Base-by-base conservation (phyloP, 225 moss, liverwort and hornwort species). In the Sphagnum tenellum region DNA sequence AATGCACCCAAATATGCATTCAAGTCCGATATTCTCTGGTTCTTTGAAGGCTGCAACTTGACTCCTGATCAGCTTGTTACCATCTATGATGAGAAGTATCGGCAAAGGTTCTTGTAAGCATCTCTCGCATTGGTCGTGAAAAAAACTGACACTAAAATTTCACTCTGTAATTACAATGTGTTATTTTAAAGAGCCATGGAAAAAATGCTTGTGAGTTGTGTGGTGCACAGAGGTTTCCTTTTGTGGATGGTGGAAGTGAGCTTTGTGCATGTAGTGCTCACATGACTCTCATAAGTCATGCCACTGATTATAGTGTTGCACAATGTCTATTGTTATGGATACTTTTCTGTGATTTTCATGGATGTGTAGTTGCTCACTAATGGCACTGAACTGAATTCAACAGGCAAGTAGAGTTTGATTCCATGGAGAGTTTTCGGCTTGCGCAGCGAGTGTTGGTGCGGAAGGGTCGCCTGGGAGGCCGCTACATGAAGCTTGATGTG, bases 401-500 rank as follows among this genome's bases (percentile, higher is more conserved):
- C 80, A 91, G 91, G 61, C 83, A 89, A 70, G 47, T 91, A 55
- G 78, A 82, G 55, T 82, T 94, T 58, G 71, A 80, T 12, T 83
- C 76, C 54, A 10, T 77, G 65, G 91, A 87, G 60, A 69, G 44
- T 68, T 86, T 89, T n/a, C 84, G 83, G 57, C 75, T 77, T 64
- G 91, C 80, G 1, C 94, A 90, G 63, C 87, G 79, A 68, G 51
- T 68, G 9, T 60, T 94, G 56, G 75, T 81, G 49, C 71, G 74
- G 45, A 83, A 74, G 59, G 87, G 90, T 61, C 89, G 94, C 63
- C 79, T 90, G 67, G 94, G 91, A 61, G 90, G 90, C 49, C 89
- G 90, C 50, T 90, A 73, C 72, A 70, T 94, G 89, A 94, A 89
- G 75, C 76, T 94, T 71, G 87, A 85, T n/a, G 50, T 66, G 89